These are phyloP conservation scores for Lepraria neglecta DNA, from an alignment of 495 filamentous ascomycete genomes.

Conservation along the genomic window DNA sequence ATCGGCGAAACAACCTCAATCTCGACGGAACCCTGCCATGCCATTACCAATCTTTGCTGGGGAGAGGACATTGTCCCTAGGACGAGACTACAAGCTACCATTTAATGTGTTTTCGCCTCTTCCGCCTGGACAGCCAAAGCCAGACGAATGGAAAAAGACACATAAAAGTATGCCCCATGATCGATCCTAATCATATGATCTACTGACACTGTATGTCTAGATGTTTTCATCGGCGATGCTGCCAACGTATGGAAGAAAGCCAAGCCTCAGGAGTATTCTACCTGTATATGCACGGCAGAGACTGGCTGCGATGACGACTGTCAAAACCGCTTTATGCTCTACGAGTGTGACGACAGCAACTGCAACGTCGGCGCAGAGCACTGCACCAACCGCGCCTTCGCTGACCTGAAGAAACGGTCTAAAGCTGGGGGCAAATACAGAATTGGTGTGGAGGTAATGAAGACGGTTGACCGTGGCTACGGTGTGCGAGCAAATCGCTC, in stretches of 20 bases:
- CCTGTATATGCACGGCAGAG: conserved; percentile 71
- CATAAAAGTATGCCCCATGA: conserved; percentile 67
- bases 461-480: conserved; percentile 81
- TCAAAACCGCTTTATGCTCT: conserved; percentile 92
- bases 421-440: conserved; percentile 77
- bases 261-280: conserved; percentile 64
- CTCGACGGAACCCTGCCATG: conserved; percentile 42
- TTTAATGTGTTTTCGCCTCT: conserved; percentile 84
- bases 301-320: conserved; percentile 83
- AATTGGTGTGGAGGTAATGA: conserved; percentile 88
- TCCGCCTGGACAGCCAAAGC: conserved; percentile 78
- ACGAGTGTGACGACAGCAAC: conserved; percentile 89
- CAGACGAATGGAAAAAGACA: conserved; percentile 81
- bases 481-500: conserved; percentile 84
- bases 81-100: conserved; percentile 78
- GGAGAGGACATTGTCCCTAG: conserved; percentile 52
- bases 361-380: conserved; percentile 63
- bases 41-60: conserved; percentile 66
- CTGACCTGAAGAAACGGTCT: conserved; percentile 65
- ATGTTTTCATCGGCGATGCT: conserved; percentile 89
- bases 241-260: conserved; percentile 76
- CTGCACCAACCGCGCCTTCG: conserved; percentile 85
- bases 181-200: not conserved
- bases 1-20: conserved; percentile 40
- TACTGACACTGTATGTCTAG: conserved; percentile 42